Base-by-base conservation (phyloP, 2,329 filamentous ascomycete species). In the Eutypella sp. region DNA sequence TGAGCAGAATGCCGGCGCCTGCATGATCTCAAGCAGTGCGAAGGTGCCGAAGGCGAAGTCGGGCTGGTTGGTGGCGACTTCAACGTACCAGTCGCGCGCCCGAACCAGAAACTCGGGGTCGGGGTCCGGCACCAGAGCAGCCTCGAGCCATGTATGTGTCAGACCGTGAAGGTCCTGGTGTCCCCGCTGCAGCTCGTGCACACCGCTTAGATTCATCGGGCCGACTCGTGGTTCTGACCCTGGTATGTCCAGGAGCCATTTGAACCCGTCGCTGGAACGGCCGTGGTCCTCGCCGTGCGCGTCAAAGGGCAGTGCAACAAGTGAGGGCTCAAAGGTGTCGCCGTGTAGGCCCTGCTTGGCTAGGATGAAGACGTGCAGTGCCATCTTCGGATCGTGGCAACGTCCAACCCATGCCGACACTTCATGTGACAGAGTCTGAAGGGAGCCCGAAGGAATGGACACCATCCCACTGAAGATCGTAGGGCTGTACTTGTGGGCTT, bases 191-290 rank as follows among this genome's bases (percentile, higher is more conserved):
- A 41, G 40, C 10, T 41, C 40, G 40, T 41, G 40, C n/a, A 41
- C 40, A 22, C 24, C 40, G 23, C 24, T 29, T 9, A 41, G 40
- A 19, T 41, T 31, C 40, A 41, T 41, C 9, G 40, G 10, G 1
- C 27, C 23, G 9, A 41, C 27, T 4, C 9, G 23, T 11, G 16
- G 16, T 24, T 41, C 24, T 13, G 40, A 22, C 7, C 40, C 23
- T 6, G 40, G 40, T 27, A 41, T 41, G 22, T 41, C 40, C 23
- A 41, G 40, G 7, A 41, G 40, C 40, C 40, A 41, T 24, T 41
- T 41, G n/a, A 41, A 41, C 4, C 40, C 40, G n/a, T 41, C 40
- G 15, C 13, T 9, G 10, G 40, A 27, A 27, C 23, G 40, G 23
- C 40, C 40, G 18, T 41, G 40, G 15, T 41, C 40, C 7, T 41